Evolutionary conservation across 345 rosid species (phyloP).

Genomic region (Salix koriyanagi): DNA sequence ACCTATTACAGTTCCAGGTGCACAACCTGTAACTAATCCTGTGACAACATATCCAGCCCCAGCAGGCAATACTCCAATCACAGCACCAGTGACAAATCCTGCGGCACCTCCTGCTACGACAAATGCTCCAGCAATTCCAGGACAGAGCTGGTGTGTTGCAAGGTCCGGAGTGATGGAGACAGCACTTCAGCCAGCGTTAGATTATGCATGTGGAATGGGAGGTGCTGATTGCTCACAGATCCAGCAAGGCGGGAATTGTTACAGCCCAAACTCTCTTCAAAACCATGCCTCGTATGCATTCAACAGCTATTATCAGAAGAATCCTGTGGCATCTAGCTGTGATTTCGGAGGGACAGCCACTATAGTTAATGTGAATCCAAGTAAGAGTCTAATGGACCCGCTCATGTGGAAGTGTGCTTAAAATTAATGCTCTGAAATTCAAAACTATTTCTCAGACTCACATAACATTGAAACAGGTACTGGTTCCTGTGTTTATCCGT

Average conservation of each 20-base stretch:
- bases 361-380: conserved; percentile 63
- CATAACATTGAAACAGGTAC: conserved; percentile 43
- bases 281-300: conserved; percentile 90
- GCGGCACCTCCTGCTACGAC: conserved; percentile 53
- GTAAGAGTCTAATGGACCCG: conserved; percentile 41
- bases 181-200: conserved; percentile 67
- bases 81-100: conserved; percentile 40
- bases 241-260: conserved; percentile 81
- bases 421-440: neutral
- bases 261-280: conserved; percentile 59
- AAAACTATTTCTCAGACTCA: neutral
- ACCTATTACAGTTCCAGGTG: conserved; percentile 49
- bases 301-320: conserved; percentile 90
- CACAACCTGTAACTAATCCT: conserved; percentile 58
- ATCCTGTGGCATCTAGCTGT: conserved; percentile 73
- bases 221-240: conserved; percentile 86
- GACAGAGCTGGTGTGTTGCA: conserved; percentile 91
- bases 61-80: conserved; percentile 43
- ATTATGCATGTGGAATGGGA: conserved; percentile 89
- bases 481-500: conserved; percentile 72
- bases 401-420: neutral
- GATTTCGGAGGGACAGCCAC: conserved; percentile 80
- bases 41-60: conserved; percentile 66
- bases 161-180: conserved; percentile 53
- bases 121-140: conserved; percentile 59